Evolutionary conservation across 2,329 filamentous ascomycete genomes (phyloP), one percentile per base, ranked within the genome.

Genomic region (Neonectria hederae): DNA sequence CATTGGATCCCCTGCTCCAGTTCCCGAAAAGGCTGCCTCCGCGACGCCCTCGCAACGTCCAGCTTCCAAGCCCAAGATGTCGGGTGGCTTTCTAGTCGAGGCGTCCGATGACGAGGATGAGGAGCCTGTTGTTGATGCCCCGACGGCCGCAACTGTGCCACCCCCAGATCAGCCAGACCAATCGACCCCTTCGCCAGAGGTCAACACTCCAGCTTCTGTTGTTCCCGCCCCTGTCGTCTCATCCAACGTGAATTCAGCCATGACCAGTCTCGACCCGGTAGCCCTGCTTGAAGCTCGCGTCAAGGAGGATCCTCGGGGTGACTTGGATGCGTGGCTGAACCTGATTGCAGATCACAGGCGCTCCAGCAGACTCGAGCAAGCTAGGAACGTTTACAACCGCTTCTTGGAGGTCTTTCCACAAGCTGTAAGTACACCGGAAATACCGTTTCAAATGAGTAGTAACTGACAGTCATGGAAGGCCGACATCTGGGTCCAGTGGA

Each of bases 321-420:
- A 97, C 73, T 88, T 96, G 79, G 92, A 96, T 77, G 93, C 95
- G 32, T 99, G 96, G 96, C 82, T 97, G 73, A 87, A 88, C 69
- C 85, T 99, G 76, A 95, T 99, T 76, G 87, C 88, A 70, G 93
- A 97, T 76, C 89, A 97, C 78, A 91, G 91, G 72, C 90, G 88
- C 74, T 92, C 91, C 73, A 92, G 92, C 80, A 92, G 94, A 78
- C 82, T 94, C 66, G 93, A 97, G 65, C 91, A 95, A 73, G 88
- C 92, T 28, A 89, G 95, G 68, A 87, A 85, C 63, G 88, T 90
- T 17, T 99, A 96, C 76, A 91, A 96, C 69, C 89, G 93, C 40
- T 97, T 98, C 77, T 84, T 98, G 69, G 88, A 92, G 68, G 84
- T 95, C 26, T 98, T 98, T 73, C 97, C 96, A 3, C 90, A 93